Evolutionary conservation across 2,329 filamentous ascomycete species (phyloP), one percentile per base, ranked within the genome.

Genomic region (Botrytis tulipae): DNA sequence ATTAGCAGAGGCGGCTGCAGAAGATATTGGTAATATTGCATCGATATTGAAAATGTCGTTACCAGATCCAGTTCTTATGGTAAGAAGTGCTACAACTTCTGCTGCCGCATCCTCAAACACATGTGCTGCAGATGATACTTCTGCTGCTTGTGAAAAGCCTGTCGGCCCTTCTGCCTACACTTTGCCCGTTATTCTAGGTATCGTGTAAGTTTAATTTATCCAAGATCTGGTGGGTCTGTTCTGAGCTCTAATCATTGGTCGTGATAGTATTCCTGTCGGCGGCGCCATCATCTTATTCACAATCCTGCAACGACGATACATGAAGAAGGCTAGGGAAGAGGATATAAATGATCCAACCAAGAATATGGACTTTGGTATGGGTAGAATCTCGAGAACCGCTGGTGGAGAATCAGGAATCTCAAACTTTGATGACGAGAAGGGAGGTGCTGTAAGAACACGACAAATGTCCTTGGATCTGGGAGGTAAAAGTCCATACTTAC

Each of bases 321-420:
- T 93, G 57, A 89, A 88, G 81, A 94, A 90, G 79, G 86, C 94
- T 76, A 86, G 86, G 72, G 84, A 86, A 74, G 96, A 99, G 83
- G 96, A 99, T 83, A 87, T 88, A 29, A 90, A 92, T 76, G 95
- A 98, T 82, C 93, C 93, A 77, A 93, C 97, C 83, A 95, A 92
- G 80, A 96, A 94, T 0, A 87, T 98, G 80, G 96, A 99, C 82
- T 99, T 98, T 81, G 96, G 96, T 51, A 83, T 98, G 80, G 93
- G 84, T 54, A 83, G 92, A 73, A 82, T 84, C 46, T 71, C 80
- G 77, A 79, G 77, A 69, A 74, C 63, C 3, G 44, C 63, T 40
- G 63, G 61, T 46, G 61, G 63, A 29, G 63, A 51, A 40, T 67
- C 63, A 40, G 35, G 32, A 46, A 46, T 42, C n/a, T 40, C 32